phyloP scores from a whole-genome alignment of 768 basidiomycete genomes.

The Suillus lakei region DNA sequence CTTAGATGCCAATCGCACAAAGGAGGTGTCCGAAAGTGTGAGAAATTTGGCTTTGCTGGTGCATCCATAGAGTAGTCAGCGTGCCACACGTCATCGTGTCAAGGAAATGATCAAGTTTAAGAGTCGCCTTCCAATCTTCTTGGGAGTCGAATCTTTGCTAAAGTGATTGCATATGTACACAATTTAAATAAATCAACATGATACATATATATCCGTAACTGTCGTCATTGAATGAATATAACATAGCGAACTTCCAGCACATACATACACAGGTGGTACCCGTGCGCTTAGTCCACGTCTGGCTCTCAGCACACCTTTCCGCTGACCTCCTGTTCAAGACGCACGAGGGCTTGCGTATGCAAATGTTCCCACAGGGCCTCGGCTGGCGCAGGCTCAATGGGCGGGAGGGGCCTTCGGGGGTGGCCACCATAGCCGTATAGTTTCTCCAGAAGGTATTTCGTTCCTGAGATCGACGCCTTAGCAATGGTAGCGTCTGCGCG shows the following conservation, averaged over 20 bases:
- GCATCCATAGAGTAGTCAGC: neutral
- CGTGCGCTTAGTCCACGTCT: neutral
- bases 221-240: neutral
- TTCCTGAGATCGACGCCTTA: slow-evolving; percentile 77
- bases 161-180: neutral
- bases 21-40: neutral
- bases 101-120: too few relatives aligned
- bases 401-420: slow-evolving; percentile 79
- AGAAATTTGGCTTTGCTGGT: neutral
- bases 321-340: slow-evolving; percentile 61
- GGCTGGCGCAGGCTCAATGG: slow-evolving; percentile 59
- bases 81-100: neutral
- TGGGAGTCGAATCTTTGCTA: neutral
- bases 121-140: neutral
- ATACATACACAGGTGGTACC: neutral
- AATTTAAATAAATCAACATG: neutral
- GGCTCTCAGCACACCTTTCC: slow-evolving; percentile 37
- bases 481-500: slow-evolving; percentile 82
- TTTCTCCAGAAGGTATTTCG: slow-evolving; percentile 79
- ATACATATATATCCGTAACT: neutral
- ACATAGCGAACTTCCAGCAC: neutral
- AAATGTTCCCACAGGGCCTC: slow-evolving; percentile 73
- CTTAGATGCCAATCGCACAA: neutral
- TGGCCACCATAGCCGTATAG: slow-evolving; percentile 81
- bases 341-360: slow-evolving; percentile 70